Evolutionary conservation across 345 rosid genomes (phyloP), one percentile per base, ranked within the genome.

Genomic region (Citropsis articulata): DNA sequence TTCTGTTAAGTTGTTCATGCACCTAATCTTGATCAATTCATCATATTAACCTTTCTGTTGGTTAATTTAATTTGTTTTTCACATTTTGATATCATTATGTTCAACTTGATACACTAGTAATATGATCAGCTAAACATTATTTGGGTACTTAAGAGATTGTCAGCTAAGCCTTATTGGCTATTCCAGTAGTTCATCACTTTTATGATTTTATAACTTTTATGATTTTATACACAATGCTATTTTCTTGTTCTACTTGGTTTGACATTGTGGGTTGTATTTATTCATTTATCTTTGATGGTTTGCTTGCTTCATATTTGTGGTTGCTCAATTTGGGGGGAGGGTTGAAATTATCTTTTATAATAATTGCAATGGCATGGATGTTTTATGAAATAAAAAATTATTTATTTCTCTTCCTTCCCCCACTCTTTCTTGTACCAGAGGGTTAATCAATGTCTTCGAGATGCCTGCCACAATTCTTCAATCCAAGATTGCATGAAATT

Each of bases 371-470:
- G 53, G 62, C 45, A 42, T 63, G 61, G 42, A 63, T 45, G 66
- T 10, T 75, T 16, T 6, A 7, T 9, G 6, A 53, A 53, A 18
- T 35, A 45, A 21, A 75, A 28, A 14, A 6, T 42, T n/a, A 30
- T 53, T 50, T 35, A 35, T 36, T 53, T 73, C 74, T 72, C 55
- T 38, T 72, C 31, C 36, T 36, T 19, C 64, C 78, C 31, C 28
- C 27, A 30, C 25, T 36, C 56, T 78, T 66, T 76, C 36, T 45
- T 70, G 19, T 75, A 35, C 48, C 93, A 95, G 99, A 92, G 98
- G 90, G 96, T 95, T 62, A 92, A 93, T 80, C 90, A 87, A 69
- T 95, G 99, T 84, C 90, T 95, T 75, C 89, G 88, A 71, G 75
- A 88, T 61, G 99, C 91, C 60, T 93, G 99, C 76, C 66, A 12